Percentiles rank a stretch among this genome's conserved stretches.
Conservation (phyloP, 768 basidiomycete genomes). For the Mycena vitilis region DNA sequence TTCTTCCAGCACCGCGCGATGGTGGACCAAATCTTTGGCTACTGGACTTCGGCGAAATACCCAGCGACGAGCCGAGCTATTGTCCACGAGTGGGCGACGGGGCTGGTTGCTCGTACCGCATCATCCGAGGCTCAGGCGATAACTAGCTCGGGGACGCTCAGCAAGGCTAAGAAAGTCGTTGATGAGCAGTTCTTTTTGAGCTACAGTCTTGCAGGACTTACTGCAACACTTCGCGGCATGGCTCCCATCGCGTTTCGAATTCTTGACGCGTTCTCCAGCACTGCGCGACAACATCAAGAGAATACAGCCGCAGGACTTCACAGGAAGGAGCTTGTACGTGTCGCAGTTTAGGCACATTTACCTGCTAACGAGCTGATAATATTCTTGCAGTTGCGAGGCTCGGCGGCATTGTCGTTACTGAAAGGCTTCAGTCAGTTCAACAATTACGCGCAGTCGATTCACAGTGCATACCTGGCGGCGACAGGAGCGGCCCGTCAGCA, state of each 20-base stretch:
- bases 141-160: slow-evolving; percentile 17
- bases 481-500: slow-evolving; percentile 42
- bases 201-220: slow-evolving; percentile 19
- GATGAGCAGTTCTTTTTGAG: slow-evolving; percentile 29
- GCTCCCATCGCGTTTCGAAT: slow-evolving; percentile 15
- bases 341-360: not conserved
- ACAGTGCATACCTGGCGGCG: slow-evolving; percentile 25
- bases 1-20: slow-evolving; percentile 20
- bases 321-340: slow-evolving; percentile 16
- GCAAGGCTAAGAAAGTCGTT: slow-evolving; percentile 23
- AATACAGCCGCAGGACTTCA: not conserved
- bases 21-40: slow-evolving; percentile 20
- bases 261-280: slow-evolving; percentile 14
- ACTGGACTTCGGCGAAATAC: slow-evolving; percentile 29
- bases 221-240: slow-evolving; percentile 3
- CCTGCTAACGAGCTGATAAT: not conserved
- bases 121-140: slow-evolving; percentile 9
- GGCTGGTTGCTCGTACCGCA: not conserved
- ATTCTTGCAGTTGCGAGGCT: not conserved
- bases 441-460: slow-evolving; percentile 25
- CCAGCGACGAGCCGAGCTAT: not conserved
- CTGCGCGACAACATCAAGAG: not conserved
- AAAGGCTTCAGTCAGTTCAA: slow-evolving; percentile 25
- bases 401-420: slow-evolving; percentile 15
- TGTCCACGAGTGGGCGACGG: slow-evolving; percentile 2